Evolutionary conservation across 2,329 filamentous ascomycete species (phyloP).

Genomic region (Colletotrichum ledebouriae): DNA sequence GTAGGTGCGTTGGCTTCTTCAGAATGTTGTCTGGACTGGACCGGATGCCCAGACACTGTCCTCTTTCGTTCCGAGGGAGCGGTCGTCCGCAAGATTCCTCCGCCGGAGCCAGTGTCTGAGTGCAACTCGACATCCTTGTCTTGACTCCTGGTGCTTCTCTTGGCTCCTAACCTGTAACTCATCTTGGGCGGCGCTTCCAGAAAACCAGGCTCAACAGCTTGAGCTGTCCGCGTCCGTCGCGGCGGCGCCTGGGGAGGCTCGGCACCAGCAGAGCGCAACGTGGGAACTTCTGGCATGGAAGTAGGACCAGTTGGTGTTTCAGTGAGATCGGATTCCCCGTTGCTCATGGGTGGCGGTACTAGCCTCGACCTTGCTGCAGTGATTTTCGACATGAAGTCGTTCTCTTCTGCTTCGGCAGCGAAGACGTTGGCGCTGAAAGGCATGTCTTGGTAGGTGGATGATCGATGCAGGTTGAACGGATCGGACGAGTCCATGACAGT

Average conservation of each 20-base stretch:
- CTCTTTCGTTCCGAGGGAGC: constrained; percentile 80
- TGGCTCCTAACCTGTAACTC: constrained; percentile 67
- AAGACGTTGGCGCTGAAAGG: constrained; percentile 56
- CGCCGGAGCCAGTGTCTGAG: constrained; percentile 56
- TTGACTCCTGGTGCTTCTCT: constrained; percentile 55
- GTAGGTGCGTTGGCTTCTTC: constrained; percentile 72
- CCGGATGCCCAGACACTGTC: constrained; percentile 88
- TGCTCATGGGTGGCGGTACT: constrained; percentile 53
- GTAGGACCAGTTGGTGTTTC: constrained; percentile 73
- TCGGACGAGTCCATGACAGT: constrained; percentile 56
- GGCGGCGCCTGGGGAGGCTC: constrained; percentile 67
- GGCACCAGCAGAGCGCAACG: constrained; percentile 48
- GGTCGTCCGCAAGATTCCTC: constrained; percentile 52
- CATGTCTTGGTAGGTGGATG: constrained; percentile 56
- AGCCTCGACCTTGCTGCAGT: constrained; percentile 64
- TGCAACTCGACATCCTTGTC: constrained; percentile 56
- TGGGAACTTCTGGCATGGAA: constrained; percentile 53
- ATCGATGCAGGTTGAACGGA: constrained; percentile 64
- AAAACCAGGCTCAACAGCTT: constrained; percentile 63
- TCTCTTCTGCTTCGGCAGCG: constrained; percentile 59
- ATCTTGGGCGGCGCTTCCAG: constrained; percentile 74
- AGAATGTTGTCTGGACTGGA: constrained; percentile 62
- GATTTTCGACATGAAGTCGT: constrained; percentile 70
- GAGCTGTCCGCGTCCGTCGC: constrained; percentile 67
- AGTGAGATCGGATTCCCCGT: constrained; percentile 65